A percentile compares a stretch with the other conserved stretches of the same genome.
Evolutionary conservation across 1,284 basidiomycete genomes (phyloP).

Genomic region (Leccinum glutinopallens): DNA sequence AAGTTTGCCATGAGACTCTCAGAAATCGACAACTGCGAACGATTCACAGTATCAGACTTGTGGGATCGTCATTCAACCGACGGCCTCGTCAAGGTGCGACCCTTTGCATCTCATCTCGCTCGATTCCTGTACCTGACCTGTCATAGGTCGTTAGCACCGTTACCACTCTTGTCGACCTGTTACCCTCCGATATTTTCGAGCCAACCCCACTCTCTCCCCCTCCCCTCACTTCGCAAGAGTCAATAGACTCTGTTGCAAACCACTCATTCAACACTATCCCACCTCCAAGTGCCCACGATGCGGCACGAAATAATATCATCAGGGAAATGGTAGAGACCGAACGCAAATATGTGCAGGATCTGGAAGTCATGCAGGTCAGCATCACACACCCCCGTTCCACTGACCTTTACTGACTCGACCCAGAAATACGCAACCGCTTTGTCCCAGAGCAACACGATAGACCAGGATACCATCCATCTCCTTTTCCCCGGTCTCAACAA

Average conservation of each 20-base stretch:
- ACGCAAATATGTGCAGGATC: slow-evolving; percentile 96
- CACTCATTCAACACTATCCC: slow-evolving; percentile 42
- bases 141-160: slow-evolving; percentile 88
- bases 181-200: slow-evolving; percentile 78
- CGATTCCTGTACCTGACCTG: slow-evolving; percentile 3
- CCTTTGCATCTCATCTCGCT: slow-evolving; percentile 4
- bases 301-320: slow-evolving; percentile 77
- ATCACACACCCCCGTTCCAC: slow-evolving; percentile 12
- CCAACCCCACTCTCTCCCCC: slow-evolving; percentile 61
- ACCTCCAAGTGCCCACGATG: slow-evolving; percentile 59
- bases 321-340: slow-evolving; percentile 92
- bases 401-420: slow-evolving; percentile 19
- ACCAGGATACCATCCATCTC: slow-evolving; percentile 92
- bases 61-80: slow-evolving; percentile 92
- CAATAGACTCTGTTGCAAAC: slow-evolving; percentile 56
- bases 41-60: slow-evolving; percentile 85
- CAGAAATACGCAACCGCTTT: slow-evolving; percentile 85
- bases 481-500: slow-evolving; percentile 97
- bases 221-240: slow-evolving; percentile 55
- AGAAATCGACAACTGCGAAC: slow-evolving; percentile 66
- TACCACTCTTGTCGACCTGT: slow-evolving; percentile 80
- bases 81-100: slow-evolving; percentile 88
- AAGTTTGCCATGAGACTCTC: slow-evolving; percentile 77
- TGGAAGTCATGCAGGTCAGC: slow-evolving; percentile 93
- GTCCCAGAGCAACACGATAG: slow-evolving; percentile 80